Conservation (phyloP, 805 yeast species). For the Yarrowia phangngaensis region DNA sequence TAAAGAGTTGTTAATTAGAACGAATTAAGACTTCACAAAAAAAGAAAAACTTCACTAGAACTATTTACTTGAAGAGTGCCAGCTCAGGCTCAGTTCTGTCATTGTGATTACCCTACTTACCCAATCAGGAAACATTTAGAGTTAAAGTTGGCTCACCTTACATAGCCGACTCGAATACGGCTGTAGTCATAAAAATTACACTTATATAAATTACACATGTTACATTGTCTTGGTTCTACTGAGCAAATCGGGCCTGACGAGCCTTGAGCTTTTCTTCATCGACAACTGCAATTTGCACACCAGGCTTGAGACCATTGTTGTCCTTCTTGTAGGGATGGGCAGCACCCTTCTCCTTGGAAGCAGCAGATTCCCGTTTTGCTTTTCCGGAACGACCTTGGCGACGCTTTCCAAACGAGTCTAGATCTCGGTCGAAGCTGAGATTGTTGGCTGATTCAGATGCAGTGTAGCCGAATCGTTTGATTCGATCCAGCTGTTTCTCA, state of each 20-base stretch:
- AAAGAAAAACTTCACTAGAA: too few relatives aligned
- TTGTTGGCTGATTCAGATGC: neutral
- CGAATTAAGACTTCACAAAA: too few relatives aligned
- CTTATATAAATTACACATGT: slow-evolving; percentile 19
- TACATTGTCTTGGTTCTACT: neutral
- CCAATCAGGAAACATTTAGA: too few relatives aligned
- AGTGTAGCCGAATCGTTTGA: slow-evolving; percentile 69
- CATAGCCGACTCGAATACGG: too few relatives aligned
- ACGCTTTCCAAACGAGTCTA: neutral
- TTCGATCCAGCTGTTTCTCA: slow-evolving; percentile 60
- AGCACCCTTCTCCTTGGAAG: slow-evolving; percentile 4
- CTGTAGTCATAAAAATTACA: too few relatives aligned
- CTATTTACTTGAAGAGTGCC: too few relatives aligned
- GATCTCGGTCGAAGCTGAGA: slow-evolving; percentile 6
- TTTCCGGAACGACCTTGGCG: slow-evolving; percentile 8
- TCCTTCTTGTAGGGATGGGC: slow-evolving; percentile 17
- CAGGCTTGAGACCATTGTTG: slow-evolving; percentile 22
- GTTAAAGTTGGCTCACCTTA: too few relatives aligned
- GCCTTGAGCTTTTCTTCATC: slow-evolving; percentile 32
- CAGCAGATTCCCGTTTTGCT: slow-evolving; percentile 3
- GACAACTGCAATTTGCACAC: slow-evolving; percentile 15
- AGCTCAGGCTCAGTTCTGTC: too few relatives aligned
- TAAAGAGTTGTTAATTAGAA: too few relatives aligned
- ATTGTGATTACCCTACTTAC: too few relatives aligned
- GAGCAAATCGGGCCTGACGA: slow-evolving; percentile 31